Evolutionary conservation across 2,329 filamentous ascomycete genomes (phyloP), one percentile per base, ranked within the genome.

Genomic region (Clarireedia monteithiana): DNA sequence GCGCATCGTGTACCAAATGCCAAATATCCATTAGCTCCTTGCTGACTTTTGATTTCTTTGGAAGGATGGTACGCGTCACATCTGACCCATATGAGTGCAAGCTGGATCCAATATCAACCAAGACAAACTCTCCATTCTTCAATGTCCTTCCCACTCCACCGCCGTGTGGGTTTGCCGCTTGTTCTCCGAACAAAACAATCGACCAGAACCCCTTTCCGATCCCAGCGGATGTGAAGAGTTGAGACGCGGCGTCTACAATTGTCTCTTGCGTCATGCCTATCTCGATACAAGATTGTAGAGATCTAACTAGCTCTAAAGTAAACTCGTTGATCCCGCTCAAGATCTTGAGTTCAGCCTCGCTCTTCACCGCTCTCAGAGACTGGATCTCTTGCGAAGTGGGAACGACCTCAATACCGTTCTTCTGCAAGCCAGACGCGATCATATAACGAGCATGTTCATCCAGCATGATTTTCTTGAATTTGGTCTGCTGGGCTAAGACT

Each of bases 361-460:
- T 79, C 68, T 85, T 85, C 38, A 74, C 75, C 66, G 84, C 80
- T 6, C 79, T 71, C 0, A 85, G 77, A 15, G 76, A 72, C 63
- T 84, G 80, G 6, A 79, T 79, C 45, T 76, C 74, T 0, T 74
- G 73, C 26, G 68, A 71, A 6, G 82, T 70, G 2, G 80, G 80
- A 1, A 78, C 65, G 2, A 81, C 77, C 15, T 76, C 70, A 53
- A 85, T 82, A 0, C 80, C 80, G 23, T 72, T 73, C 0, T 66
- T 64, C 10, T 72, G 72, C 0, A 85, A 70, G 0, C 82, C 82
- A 2, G 81, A 74, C n/a, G 77, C 73, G 51, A 86, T 83, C 66
- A 78, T 85, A 64, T 84, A 81, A 0, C 82, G 75, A 59, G 83
- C 81, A 63, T 85, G 82, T 60, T 85, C 82, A 59, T 85, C 82